Base-by-base conservation (phyloP, 2,329 filamentous ascomycete species). In the Cordyceps tenuipes region DNA sequence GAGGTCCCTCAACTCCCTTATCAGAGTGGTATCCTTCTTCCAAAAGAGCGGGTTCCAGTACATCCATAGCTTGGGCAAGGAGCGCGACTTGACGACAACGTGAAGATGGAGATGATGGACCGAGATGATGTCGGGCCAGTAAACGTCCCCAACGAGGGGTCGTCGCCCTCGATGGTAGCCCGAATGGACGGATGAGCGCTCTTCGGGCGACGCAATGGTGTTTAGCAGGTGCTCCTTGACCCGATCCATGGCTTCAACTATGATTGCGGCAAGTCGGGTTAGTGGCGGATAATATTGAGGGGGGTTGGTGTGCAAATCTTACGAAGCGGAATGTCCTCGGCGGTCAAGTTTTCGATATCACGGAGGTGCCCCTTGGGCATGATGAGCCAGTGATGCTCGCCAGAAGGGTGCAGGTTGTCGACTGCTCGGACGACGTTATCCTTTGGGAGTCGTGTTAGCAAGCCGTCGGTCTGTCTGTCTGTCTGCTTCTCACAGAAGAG, bases 1-100 rank as follows among this genome's bases (percentile, higher is more conserved):
- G 6, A n/a, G 6, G 15, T 2, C n/a, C n/a, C 10, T 3, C 43
- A 55, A 76, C 69, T 57, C 51, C 9, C 8, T 41, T 50, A 63
- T 21, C 5, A 63, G 48, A 13, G 19, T 48, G 4, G 21, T 34
- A 23, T 63, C 62, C 2, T 60, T 62, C 17, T 55, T 62, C 62
- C 62, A 63, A 49, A 63, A 58, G 13, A 63, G 60, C 19, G 34
- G 55, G 8, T 60, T 43, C 62, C 60, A 63, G 34, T 63, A 63
- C 43, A 60, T 63, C 26, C 58, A 47, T 12, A 51, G 23, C 17
- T 48, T 12, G 7, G 46, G 13, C 6, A 10, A 8, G 1, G 8
- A 8, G 6, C 12, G 8, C 6, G 62, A 60, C 31, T 43, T 44
- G 15, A 60, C 36, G 10, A 63, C 62, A 26, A 63, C 61, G 57